Percentiles rank a stretch among this genome's conserved stretches.
Conservation (phyloP, 2,329 filamentous ascomycete genomes). For the Colletotrichum sp. region DNA sequence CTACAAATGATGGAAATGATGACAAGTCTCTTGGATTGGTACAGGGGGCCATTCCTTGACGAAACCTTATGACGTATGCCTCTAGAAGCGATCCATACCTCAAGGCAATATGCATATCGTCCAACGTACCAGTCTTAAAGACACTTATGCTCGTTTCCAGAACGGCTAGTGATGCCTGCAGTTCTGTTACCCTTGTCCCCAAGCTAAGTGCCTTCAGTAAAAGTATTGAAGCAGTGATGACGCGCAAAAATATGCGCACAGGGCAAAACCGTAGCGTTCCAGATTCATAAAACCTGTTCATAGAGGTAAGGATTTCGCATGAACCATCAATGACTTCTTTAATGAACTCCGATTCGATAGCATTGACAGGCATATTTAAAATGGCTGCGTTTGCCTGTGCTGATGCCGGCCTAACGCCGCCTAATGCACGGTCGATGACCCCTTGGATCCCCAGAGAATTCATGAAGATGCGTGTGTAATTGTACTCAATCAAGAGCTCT, state of each 20-base stretch:
- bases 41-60: neutral
- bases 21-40: neutral
- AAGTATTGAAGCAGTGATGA: conserved; percentile 60
- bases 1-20: neutral
- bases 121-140: neutral
- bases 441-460: conserved; percentile 60
- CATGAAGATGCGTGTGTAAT: conserved; percentile 45
- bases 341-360: conserved; percentile 59
- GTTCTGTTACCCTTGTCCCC: neutral
- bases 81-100: neutral
- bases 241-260: conserved; percentile 56
- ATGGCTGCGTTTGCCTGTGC: conserved; percentile 28
- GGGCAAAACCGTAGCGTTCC: conserved; percentile 55
- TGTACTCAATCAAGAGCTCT: conserved; percentile 57
- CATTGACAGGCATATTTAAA: conserved; percentile 40
- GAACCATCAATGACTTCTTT: conserved; percentile 60
- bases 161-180: neutral
- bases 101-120: neutral
- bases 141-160: neutral
- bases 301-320: conserved; percentile 54
- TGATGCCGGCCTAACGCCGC: conserved; percentile 22
- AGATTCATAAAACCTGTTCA: conserved; percentile 50
- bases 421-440: conserved; percentile 57
- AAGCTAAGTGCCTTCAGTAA: conserved; percentile 41
- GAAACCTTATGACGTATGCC: neutral